Percentiles rank a stretch among this genome's conserved stretches.
Conservation (phyloP, 495 filamentous ascomycete species). For the Penicillium angulare region DNA sequence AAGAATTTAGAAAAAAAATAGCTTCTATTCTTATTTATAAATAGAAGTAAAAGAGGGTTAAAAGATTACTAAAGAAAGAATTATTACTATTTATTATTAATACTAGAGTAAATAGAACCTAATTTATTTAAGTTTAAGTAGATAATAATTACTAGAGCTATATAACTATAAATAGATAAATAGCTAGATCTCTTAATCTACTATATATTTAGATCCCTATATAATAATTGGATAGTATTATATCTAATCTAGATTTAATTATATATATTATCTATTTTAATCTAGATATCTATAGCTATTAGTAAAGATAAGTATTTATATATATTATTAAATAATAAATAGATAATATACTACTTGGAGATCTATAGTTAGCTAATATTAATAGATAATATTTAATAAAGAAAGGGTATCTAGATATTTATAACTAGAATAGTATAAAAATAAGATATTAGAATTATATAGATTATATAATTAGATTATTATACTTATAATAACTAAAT, state of each 20-base stretch:
- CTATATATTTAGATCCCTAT: too few relatives aligned
- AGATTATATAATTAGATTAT: not conserved
- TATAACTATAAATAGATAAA: not conserved
- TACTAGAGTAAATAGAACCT: slow-evolving; percentile 3
- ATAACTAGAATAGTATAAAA: too few relatives aligned
- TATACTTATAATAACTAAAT: not conserved
- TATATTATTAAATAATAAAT: slow-evolving; percentile 4
- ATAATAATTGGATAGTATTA: too few relatives aligned
- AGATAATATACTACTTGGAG: slow-evolving; percentile 1
- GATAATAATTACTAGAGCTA: not conserved
- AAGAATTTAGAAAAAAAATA: slow-evolving; percentile 1
- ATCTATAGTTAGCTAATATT: not conserved
- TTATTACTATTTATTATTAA: slow-evolving; percentile 1
- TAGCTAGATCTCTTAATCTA: not conserved
- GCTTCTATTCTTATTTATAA: slow-evolving; percentile 4
- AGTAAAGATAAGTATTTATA: not conserved
- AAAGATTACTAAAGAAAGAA: not conserved
- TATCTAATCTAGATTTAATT: not conserved
- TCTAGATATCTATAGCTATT: not conserved
- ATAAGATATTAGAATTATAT: too few relatives aligned
- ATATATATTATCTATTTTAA: not conserved
- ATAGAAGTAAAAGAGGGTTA: slow-evolving; percentile 1
- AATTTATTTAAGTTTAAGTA: slow-evolving; percentile 1
- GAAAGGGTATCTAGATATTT: too few relatives aligned
- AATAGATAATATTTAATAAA: too few relatives aligned